Evolutionary conservation across 441 rosid genomes (phyloP).

Genomic region (Flueggea neowawraea): DNA sequence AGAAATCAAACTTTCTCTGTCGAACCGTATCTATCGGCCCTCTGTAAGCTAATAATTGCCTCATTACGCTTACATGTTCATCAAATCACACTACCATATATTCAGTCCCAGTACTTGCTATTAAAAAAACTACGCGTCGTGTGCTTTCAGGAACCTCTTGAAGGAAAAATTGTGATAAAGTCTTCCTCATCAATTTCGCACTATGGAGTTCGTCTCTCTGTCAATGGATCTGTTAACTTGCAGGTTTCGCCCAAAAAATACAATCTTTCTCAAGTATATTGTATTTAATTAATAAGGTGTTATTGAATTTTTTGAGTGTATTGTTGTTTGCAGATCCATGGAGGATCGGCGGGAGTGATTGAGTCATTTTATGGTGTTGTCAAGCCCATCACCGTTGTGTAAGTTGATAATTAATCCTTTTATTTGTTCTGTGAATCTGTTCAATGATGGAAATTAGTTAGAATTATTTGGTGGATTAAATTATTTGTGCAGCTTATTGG

Average conservation of each 20-base stretch:
- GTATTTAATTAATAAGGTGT: not conserved
- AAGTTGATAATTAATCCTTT: conserved; percentile 10
- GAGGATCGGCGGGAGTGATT: conserved; percentile 89
- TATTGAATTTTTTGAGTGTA: not conserved
- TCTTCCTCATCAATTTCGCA: conserved; percentile 65
- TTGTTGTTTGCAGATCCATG: conserved; percentile 48
- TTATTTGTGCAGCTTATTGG: no score
- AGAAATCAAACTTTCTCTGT: conserved; percentile 56
- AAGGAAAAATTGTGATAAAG: conserved; percentile 61
- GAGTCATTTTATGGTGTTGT: conserved; percentile 79
- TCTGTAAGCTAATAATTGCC: conserved; percentile 40
- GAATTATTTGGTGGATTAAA: no score
- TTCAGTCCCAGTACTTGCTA: not conserved
- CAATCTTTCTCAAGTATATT: no score
- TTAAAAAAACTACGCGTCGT: no score
- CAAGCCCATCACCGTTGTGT: conserved; percentile 78
- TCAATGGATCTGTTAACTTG: conserved; percentile 67
- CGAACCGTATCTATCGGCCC: conserved; percentile 68
- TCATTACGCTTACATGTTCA: not conserved
- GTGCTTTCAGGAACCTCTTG: conserved; percentile 50
- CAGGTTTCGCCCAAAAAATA: conserved; percentile 39
- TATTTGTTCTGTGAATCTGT: not conserved
- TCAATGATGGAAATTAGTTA: no score
- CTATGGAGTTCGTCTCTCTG: conserved; percentile 56
- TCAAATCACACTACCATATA: no score